Evolutionary conservation across 2,329 filamentous ascomycete genomes (phyloP).

Genomic region (Ophiostoma ips): DNA sequence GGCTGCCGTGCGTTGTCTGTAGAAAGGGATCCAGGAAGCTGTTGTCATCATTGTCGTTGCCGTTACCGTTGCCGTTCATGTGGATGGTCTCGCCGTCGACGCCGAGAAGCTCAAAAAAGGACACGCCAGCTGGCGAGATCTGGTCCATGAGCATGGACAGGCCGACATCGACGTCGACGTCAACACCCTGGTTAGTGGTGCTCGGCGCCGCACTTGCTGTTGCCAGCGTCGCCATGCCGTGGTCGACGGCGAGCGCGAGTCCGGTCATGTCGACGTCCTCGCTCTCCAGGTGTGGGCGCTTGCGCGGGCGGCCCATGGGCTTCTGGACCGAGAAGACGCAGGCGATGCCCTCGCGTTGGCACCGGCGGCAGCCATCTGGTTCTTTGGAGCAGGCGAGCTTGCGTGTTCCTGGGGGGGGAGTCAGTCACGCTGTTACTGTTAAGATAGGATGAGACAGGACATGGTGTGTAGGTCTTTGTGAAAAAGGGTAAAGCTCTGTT

Average conservation of each 20-base stretch:
- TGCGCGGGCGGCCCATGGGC: constrained; percentile 51
- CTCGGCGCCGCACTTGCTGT: too few relatives aligned
- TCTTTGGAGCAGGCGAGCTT: constrained; percentile 55
- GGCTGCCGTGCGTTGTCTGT: neutral
- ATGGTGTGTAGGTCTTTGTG: too few relatives aligned
- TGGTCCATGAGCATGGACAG: neutral
- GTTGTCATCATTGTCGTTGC: neutral
- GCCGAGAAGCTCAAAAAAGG: constrained; percentile 21
- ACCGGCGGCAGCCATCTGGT: constrained; percentile 43
- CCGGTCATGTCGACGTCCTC: neutral
- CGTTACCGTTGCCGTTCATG: neutral
- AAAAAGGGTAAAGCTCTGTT: too few relatives aligned
- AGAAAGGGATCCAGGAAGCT: neutral
- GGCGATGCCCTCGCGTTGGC: constrained; percentile 38
- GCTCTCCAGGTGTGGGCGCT: constrained; percentile 24
- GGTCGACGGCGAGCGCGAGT: too few relatives aligned
- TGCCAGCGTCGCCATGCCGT: too few relatives aligned
- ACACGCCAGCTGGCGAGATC: constrained; percentile 14
- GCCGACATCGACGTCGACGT: constrained; percentile 2
- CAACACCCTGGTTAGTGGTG: neutral
- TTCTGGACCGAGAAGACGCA: constrained; percentile 54
- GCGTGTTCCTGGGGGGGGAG: constrained; percentile 34
- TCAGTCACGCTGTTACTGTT: neutral
- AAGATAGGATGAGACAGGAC: too few relatives aligned
- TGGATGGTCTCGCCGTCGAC: neutral